These are phyloP conservation scores for Coniochaeta ligniaria DNA, from an alignment of 2,329 filamentous ascomycete genomes.

Conservation along the genomic window DNA sequence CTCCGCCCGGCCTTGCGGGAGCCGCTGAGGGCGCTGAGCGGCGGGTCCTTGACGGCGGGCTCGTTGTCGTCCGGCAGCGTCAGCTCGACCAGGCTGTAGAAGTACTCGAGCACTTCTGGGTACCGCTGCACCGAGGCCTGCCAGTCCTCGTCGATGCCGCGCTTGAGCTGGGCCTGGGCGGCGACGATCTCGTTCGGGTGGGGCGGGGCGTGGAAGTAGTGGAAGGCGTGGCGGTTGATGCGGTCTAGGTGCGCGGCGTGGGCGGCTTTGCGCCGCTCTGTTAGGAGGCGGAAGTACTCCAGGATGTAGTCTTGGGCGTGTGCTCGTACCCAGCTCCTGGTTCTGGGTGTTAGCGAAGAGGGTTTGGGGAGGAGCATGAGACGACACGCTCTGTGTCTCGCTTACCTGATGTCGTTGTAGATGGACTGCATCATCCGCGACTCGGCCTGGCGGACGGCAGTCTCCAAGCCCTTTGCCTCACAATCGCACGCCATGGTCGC, in stretches of 20 bases:
- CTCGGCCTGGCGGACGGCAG: conserved; percentile 57
- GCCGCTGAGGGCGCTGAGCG: conserved; percentile 45
- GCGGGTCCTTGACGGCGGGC: conserved; percentile 50
- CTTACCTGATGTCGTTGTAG: conserved; percentile 57
- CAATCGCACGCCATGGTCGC: conserved; percentile 55
- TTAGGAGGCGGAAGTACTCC: conserved; percentile 55
- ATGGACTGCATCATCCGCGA: conserved; percentile 55
- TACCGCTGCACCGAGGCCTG: conserved; percentile 67
- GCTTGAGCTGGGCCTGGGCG: conserved; percentile 60
- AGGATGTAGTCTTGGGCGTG: conserved; percentile 64
- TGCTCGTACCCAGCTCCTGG: conserved; percentile 56
- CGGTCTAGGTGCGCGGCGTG: conserved; percentile 50
- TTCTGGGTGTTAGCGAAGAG: not conserved
- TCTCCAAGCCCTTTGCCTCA: conserved; percentile 57
- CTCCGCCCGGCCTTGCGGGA: conserved; percentile 40
- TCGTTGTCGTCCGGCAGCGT: conserved; percentile 58
- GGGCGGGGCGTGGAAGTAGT: conserved; percentile 50
- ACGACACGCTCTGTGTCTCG: conserved; percentile 1
- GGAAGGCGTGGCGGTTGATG: conserved; percentile 46
- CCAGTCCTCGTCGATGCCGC: conserved; percentile 75
- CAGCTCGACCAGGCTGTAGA: conserved; percentile 63
- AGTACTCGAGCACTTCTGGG: conserved; percentile 77
- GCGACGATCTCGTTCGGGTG: conserved; percentile 56
- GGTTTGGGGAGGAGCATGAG: conserved; percentile 3
- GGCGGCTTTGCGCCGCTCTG: conserved; percentile 51